Base-by-base conservation (phyloP, 495 filamentous ascomycete genomes). In the Lophium mytilinum region DNA sequence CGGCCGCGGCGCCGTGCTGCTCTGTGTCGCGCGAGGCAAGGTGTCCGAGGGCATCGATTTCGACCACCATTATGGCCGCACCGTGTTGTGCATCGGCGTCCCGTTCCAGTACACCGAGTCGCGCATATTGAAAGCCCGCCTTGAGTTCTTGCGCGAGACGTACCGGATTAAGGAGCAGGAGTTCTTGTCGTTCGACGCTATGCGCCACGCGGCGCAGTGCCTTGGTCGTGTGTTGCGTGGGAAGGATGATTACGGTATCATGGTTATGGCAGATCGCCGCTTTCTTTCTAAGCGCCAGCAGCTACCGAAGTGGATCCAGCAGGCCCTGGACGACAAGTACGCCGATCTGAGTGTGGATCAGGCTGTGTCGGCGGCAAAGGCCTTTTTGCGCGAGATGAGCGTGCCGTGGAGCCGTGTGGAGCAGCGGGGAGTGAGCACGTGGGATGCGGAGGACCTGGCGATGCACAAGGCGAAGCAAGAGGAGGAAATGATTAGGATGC, bases 81-180 rank as follows among this genome's bases (percentile, higher is more conserved):
- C 92, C 1, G 94, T 99, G 75, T 68, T 99, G 10, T 95, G 90
- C 71, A 96, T 99, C 56, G 93, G 94, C 61, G 91, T 96, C 4
- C 94, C 94, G 0, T 99, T 96, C 76, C 94, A 99, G 70, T 99
- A 99, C 74, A 99, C 94, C 11, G 92, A 97, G 68, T 96, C 92
- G 1, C 84, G 93, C 34, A 97, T 99, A 57, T 78, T 99, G 35
- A 97, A 96, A 73, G 94, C 94, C 1, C 83, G 94, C 7, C 83
- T 99, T 17, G 89, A 97, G 68, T 99, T 99, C 70, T 75, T 99
- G 9, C 82, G 94, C 41, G 94, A 99, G 70, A 96, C 87, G 14
- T 99, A 96, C 74, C 87, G 90, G 43, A 99, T 99, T 70, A 81
- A 89, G 42, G 94, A 97, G 71, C 95, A 94, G 64, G 94, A 99